Base-by-base conservation (phyloP, 2,329 filamentous ascomycete species). In the Ophiostoma australiae region DNA sequence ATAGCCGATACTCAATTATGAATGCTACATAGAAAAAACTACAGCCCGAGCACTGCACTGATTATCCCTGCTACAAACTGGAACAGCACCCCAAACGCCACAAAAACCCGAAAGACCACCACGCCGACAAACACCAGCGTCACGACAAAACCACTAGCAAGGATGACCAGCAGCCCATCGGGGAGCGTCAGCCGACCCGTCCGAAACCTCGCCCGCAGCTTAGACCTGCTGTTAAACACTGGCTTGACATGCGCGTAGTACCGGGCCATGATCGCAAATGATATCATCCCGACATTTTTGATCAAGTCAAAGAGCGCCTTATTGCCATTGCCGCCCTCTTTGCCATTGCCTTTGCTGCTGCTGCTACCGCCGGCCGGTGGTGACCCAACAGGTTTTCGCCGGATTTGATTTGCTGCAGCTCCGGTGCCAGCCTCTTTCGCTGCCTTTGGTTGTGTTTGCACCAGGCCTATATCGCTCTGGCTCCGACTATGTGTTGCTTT, bases 191-290 rank as follows among this genome's bases (percentile, higher is more conserved):
- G 72, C 52, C 70, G 67, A 4, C 76, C 74, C 33, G 65, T 70
- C 35, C 75, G 73, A 17, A 78, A 74, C 69, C 77, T 71, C 52
- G 69, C 70, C 37, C 81, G 80, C 70, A 80, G 76, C 41, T 77
- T 75, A 37, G 81, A 83, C 2, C 76, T 73, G 8, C 74, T 73
- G 74, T 81, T 75, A 71, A 84, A 81, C 15, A 82, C 80, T 1
- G 81, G 81, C 68, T 75, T 75, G 20, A 83, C 77, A 15, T 79
- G 72, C 58, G 70, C 72, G 80, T 77, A 81, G 75, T 81, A 83
- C 37, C 68, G 73, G 33, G 61, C 33, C 55, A 74, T 27, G 1
- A 63, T 27, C 23, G 37, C n/a, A 48, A 75, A 67, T 37, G 77
- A 52, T 44, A 78, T 37, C 58, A 74, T 33, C n/a, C 37, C 72